phyloP scores from a whole-genome alignment of 148 eudicot genomes.

The Vaccinium corymbosum region DNA sequence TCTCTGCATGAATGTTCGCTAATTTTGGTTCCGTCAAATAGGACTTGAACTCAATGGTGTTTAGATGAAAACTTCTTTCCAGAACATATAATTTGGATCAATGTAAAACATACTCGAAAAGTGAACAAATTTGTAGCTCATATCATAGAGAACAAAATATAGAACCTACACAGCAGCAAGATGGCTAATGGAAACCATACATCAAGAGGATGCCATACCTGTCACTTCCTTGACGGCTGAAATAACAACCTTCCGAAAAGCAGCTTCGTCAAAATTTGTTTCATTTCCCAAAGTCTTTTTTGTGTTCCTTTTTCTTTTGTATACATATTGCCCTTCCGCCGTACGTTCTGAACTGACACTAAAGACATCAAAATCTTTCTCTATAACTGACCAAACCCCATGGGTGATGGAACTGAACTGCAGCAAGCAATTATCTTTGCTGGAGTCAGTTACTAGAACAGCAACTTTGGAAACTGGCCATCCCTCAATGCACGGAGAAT shows the following conservation, averaged over 20 bases:
- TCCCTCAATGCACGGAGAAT: conserved; percentile 38
- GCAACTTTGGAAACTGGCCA: conserved; percentile 75
- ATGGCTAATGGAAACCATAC: neutral
- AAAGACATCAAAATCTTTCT: conserved; percentile 39
- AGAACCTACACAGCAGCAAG: neutral
- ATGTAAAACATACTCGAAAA: neutral
- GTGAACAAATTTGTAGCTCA: neutral
- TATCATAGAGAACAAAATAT: neutral
- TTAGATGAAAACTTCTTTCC: neutral
- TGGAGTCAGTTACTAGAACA: conserved; percentile 59
- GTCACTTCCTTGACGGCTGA: conserved; percentile 53
- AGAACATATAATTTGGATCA: neutral
- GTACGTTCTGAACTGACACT: conserved; percentile 20
- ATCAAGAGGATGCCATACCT: conserved; percentile 33
- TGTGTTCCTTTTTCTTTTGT: conserved; percentile 36
- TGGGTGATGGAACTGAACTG: conserved; percentile 49
- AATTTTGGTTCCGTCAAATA: neutral
- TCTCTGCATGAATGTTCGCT: neutral
- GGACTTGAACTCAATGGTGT: neutral
- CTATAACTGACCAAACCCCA: conserved; percentile 87
- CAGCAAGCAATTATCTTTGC: conserved; percentile 57
- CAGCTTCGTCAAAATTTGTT: conserved; percentile 28
- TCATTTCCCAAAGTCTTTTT: conserved; percentile 32
- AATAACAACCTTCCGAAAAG: conserved; percentile 45
- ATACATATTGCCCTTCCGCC: conserved; percentile 22